These are phyloP conservation scores for Sphaerostilbella broomeana DNA, from an alignment of 2,329 filamentous ascomycete genomes.

Conservation along the genomic window DNA sequence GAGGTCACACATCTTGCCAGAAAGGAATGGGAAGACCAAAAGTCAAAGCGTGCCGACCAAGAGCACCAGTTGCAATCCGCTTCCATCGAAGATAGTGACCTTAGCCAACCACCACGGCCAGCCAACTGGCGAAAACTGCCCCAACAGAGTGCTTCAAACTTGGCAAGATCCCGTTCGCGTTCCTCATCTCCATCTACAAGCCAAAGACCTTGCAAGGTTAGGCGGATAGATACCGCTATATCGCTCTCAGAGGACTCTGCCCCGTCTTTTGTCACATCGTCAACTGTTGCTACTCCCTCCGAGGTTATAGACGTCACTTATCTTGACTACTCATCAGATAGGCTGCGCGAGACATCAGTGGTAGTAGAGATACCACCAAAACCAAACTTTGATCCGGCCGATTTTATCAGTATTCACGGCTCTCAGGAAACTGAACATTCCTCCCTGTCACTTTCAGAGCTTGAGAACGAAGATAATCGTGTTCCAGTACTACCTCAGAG, in stretches of 20 bases:
- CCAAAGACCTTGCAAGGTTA: constrained; percentile 18
- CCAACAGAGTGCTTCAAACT: constrained; percentile 15
- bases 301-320: constrained; percentile 15
- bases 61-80: constrained; percentile 3
- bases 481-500: constrained; percentile 27
- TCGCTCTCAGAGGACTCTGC: constrained; percentile 26
- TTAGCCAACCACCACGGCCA: constrained; percentile 23
- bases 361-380: constrained; percentile 26
- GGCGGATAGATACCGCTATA: constrained; percentile 17
- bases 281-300: constrained; percentile 19
- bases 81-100: constrained; percentile 14
- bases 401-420: constrained; percentile 29
- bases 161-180: constrained; percentile 10
- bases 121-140: constrained; percentile 22
- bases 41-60: constrained; percentile 14
- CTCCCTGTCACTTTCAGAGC: constrained; percentile 28
- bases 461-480: constrained; percentile 30
- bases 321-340: constrained; percentile 10
- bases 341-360: constrained; percentile 16
- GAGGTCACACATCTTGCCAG: constrained; percentile 27
- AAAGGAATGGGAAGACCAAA: constrained; percentile 28
- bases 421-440: constrained; percentile 24
- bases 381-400: constrained; percentile 27
- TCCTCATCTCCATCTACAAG: constrained; percentile 1
- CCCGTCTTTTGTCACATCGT: constrained; percentile 24